Evolutionary conservation across 2,329 filamentous ascomycete genomes (phyloP), one percentile per base, ranked within the genome.

Genomic region (Alternaria incomplexa): DNA sequence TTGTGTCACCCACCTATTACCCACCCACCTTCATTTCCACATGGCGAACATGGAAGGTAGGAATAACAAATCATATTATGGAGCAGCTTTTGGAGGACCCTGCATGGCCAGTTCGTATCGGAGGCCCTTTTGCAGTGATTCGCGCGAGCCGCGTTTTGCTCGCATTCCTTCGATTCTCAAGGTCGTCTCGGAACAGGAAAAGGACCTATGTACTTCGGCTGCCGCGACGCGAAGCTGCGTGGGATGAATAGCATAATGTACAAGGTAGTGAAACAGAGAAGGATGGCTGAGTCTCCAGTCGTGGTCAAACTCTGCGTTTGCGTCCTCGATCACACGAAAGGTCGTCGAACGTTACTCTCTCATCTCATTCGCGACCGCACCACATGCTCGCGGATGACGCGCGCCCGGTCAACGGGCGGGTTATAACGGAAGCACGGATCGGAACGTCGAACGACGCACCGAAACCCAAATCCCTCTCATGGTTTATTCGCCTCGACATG

Each of bases 361-460:
- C 55, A 36, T 54, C 40, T 46, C 40, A 56, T 40, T 56, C 32
- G 50, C 25, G 17, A 36, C 12, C 20, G 30, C 48, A 52, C 20
- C 22, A 32, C 28, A 36, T 52, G 30, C 48, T 52, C 20, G 30
- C 30, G 46, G 59, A 56, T 57, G 46, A 61, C 46, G 59, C 50
- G 28, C 32, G 45, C 58, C 52, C 52, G 30, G 45, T 61, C 52
- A 20, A 54, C 32, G 58, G 45, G 45, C 32, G 52, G 25, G 52
- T 56, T 57, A n/a, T 32, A 22, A 40, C 52, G 58, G 52, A 56
- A 50, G 44, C 46, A 61, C 59, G 54, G 59, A 52, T 57, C 59
- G 59, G 59, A 61, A 61, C 59, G 59, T 52, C 58, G 25, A 61
- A 61, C 58, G 47, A 56, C 55, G 36, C 53, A 50, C 58, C 30